Evolutionary conservation across 2,329 filamentous ascomycete species (phyloP), one percentile per base, ranked within the genome.

Genomic region (Exophiala sp.): DNA sequence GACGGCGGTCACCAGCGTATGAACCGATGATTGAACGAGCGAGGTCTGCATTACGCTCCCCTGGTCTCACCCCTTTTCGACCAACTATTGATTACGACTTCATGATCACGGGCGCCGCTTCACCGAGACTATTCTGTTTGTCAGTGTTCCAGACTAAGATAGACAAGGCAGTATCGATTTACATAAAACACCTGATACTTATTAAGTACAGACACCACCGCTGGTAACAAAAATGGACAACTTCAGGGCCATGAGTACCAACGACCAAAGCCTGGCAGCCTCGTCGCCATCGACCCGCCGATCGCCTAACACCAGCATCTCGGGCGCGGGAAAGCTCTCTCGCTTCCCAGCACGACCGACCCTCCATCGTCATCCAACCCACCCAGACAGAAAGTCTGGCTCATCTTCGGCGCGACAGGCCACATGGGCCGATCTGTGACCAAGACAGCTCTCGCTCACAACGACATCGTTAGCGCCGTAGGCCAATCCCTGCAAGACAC

Each of bases 341-440:
- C 83, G 60, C 79, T 97, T 2, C 91, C 91, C 1, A 74, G 83
- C 27, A 94, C 87, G 59, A 95, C 89, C 66, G 87, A 95, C 60
- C 91, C 91, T 21, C 89, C 90, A 0, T 79, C 81, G 14, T 77
- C 82, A 9, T 77, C 78, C 40, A 83, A 84, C 50, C 82, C 85
- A 9, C 74, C 80, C 1, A 85, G 83, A 65, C 85, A 85, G 65
- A 79, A 89, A 56, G 84, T 91, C 71, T 97, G 91, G 91, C 81
- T 97, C 65, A 76, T 97, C 47, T 98, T 96, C 68, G 93, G 93
- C 42, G 90, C 88, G 42, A 96, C 90, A n/a, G 93, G 93, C 48
- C 93, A 98, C 63, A 95, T 97, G 77, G 93, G 93, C 52, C 84
- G 88, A 45, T 94, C 87, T 6, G 80, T 97, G 16, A 87, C 91